phyloP scores from a whole-genome alignment of 768 basidiomycete genomes.

The Paxillus ammoniavirescens region DNA sequence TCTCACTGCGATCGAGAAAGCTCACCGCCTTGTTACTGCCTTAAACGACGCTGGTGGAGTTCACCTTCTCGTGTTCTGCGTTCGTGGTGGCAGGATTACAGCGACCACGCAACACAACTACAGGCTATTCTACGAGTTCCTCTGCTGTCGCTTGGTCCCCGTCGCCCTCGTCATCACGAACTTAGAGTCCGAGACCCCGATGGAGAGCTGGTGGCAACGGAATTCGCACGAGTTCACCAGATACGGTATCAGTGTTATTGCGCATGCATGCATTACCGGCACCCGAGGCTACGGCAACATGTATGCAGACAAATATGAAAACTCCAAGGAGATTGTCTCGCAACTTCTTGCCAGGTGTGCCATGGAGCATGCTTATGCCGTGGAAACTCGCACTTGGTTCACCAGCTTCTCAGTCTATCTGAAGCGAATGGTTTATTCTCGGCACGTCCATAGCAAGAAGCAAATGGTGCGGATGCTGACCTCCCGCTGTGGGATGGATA shows the following conservation, averaged over 20 bases:
- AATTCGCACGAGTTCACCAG: conserved; percentile 25
- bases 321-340: conserved; percentile 29
- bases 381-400: conserved; percentile 26
- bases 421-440: conserved; percentile 21
- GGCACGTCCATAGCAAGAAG: conserved; percentile 18
- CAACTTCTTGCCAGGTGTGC: conserved; percentile 24
- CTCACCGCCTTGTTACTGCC: conserved; percentile 29
- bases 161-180: conserved; percentile 40
- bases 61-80: conserved; percentile 38
- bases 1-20: conserved; percentile 27
- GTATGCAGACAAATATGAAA: conserved; percentile 35
- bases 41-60: conserved; percentile 31
- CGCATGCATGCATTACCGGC: conserved; percentile 32
- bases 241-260: conserved; percentile 20
- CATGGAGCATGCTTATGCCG: conserved; percentile 12
- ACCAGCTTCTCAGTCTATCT: conserved; percentile 23
- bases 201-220: conserved; percentile 35
- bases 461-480: conserved; percentile 26
- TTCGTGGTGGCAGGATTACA: conserved; percentile 37
- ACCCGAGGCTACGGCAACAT: conserved; percentile 30
- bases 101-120: conserved; percentile 37
- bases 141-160: conserved; percentile 38
- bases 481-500: conserved; percentile 25
- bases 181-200: conserved; percentile 32
- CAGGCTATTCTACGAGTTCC: conserved; percentile 35